Evolutionary conservation across 2,329 filamentous ascomycete genomes (phyloP).

Genomic region (Trichoderma gracile): DNA sequence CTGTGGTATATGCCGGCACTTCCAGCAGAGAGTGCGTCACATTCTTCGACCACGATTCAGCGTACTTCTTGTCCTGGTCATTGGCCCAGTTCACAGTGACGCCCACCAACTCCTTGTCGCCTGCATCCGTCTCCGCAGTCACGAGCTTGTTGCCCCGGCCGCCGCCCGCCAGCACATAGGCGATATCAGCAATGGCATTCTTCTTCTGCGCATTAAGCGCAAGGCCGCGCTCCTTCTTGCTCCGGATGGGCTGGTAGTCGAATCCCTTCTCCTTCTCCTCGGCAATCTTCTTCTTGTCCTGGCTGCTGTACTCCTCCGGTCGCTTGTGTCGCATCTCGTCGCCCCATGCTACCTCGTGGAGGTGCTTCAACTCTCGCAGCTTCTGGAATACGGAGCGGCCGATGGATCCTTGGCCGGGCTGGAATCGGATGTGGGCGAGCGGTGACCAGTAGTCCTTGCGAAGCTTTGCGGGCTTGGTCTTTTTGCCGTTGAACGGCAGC

Average conservation of each 20-base stretch:
- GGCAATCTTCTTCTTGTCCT: constrained; percentile 39
- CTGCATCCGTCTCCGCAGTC: constrained; percentile 29
- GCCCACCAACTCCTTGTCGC: constrained; percentile 37
- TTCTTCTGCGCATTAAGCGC: constrained; percentile 61
- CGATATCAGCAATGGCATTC: constrained; percentile 65
- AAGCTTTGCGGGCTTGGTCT: constrained; percentile 61
- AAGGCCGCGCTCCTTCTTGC: constrained; percentile 48
- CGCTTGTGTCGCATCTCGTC: constrained; percentile 48
- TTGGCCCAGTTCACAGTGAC: constrained; percentile 56
- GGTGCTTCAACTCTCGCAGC: constrained; percentile 63
- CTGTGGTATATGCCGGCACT: constrained; percentile 28
- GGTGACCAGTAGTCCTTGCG: constrained; percentile 69
- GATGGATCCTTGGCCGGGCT: constrained; percentile 50
- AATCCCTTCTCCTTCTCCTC: constrained; percentile 36
- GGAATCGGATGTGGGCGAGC: constrained; percentile 61
- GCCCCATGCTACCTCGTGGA: constrained; percentile 64
- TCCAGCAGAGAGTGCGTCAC: constrained; percentile 52
- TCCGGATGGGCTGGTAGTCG: constrained; percentile 40
- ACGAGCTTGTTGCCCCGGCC: constrained; percentile 54
- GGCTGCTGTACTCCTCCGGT: constrained; percentile 38
- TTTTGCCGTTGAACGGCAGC: constrained; percentile 67
- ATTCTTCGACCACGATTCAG: constrained; percentile 53
- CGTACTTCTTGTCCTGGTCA: constrained; percentile 49
- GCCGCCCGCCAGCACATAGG: constrained; percentile 54
- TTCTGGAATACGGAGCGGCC: constrained; percentile 63